Evolutionary conservation across 257 asterid genomes (phyloP).

Genomic region (Coffea canephora): DNA sequence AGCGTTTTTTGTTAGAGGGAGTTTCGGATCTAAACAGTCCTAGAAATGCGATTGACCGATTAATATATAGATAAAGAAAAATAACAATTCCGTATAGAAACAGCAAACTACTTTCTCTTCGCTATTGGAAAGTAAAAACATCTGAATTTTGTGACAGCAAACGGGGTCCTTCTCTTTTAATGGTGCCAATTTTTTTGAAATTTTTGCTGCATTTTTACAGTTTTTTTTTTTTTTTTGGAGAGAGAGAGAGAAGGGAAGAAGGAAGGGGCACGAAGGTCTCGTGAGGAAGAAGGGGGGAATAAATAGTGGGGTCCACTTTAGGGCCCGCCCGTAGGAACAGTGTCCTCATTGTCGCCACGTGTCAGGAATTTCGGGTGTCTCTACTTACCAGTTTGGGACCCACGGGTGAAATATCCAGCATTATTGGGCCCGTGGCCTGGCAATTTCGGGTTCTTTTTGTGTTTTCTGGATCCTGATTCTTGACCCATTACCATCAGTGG

Average conservation of each 20-base stretch:
- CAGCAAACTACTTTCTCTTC: too few relatives aligned
- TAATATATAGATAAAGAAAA: neutral
- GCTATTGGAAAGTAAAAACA: neutral
- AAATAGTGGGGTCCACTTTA: slow-evolving; percentile 23
- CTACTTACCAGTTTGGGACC: neutral
- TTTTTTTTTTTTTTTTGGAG: neutral
- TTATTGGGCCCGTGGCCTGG: too few relatives aligned
- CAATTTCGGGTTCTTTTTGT: slow-evolving; percentile 7
- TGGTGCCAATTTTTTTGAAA: neutral
- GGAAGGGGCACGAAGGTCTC: slow-evolving; percentile 24
- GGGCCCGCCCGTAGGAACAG: neutral
- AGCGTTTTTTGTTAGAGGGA: slow-evolving; percentile 23
- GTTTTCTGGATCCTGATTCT: neutral
- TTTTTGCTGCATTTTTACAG: neutral
- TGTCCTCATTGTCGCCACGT: slow-evolving; percentile 9
- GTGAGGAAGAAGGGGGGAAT: slow-evolving; percentile 43
- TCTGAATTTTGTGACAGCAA: neutral
- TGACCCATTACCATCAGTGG: too few relatives aligned
- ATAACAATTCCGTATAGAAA: neutral
- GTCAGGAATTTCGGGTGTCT: neutral
- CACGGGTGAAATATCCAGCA: neutral
- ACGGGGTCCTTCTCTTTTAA: neutral
- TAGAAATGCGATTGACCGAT: slow-evolving; percentile 36
- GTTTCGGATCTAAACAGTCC: slow-evolving; percentile 48
- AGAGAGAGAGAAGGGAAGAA: neutral